Evolutionary conservation across 805 yeast species (phyloP).

Genomic region (Lachancea dasiensis): DNA sequence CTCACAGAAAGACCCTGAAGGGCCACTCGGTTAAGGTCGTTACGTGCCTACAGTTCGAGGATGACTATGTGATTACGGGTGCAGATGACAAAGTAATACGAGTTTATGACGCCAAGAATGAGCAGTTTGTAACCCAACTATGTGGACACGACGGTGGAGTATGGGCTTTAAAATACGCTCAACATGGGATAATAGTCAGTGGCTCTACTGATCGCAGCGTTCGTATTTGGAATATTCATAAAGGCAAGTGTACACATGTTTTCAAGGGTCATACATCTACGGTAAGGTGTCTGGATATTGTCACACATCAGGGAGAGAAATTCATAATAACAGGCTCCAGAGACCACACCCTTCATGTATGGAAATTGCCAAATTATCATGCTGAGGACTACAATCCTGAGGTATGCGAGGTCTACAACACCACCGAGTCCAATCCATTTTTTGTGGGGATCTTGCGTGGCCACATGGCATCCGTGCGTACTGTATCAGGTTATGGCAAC

Average conservation of each 20-base stretch:
- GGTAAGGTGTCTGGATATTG: conserved; percentile 83
- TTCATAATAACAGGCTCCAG: conserved; percentile 83
- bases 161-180: conserved; percentile 93
- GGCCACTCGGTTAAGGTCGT: conserved; percentile 81
- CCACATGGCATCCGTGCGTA: conserved; percentile 75
- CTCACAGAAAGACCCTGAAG: conserved; percentile 57
- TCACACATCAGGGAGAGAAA: conserved; percentile 61
- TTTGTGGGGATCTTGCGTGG: conserved; percentile 66
- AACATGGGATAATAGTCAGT: conserved; percentile 64
- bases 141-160: conserved; percentile 96
- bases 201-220: conserved; percentile 95
- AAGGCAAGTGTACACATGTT: conserved; percentile 84
- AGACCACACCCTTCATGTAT: conserved; percentile 75
- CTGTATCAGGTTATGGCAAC: conserved; percentile 82
- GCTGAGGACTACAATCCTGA: conserved; percentile 30
- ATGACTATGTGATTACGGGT: conserved; percentile 84
- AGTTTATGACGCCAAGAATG: conserved; percentile 72
- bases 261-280: conserved; percentile 91
- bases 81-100: conserved; percentile 82
- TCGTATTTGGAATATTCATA: conserved; percentile 83
- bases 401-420: conserved; percentile 29
- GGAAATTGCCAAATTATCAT: conserved; percentile 62
- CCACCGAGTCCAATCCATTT: conserved; percentile 46
- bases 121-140: conserved; percentile 54
- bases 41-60: conserved; percentile 91